Percentiles rank a stretch among this genome's conserved stretches.
Conservation (phyloP, 345 rosid species). For the Camelina sativa region DNA sequence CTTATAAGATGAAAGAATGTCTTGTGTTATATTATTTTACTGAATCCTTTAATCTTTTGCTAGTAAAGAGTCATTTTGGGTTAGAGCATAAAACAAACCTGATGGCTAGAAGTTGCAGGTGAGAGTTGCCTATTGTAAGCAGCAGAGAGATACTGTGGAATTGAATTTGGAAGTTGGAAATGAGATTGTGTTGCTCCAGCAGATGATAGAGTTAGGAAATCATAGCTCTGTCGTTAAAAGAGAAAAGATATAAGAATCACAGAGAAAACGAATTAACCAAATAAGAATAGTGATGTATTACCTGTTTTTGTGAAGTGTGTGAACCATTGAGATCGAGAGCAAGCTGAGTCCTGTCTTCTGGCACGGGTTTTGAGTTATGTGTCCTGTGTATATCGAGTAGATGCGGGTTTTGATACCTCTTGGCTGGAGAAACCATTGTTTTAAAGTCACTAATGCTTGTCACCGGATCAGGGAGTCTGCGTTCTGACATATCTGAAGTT, state of each 20-base stretch:
- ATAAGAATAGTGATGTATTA: constrained; percentile 34
- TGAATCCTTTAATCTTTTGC: neutral
- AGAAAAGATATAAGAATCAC: constrained; percentile 30
- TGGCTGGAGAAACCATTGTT: constrained; percentile 1
- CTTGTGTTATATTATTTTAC: too few species aligned
- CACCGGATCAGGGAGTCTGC: constrained; percentile 39
- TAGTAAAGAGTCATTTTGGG: neutral
- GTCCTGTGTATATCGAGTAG: constrained; percentile 33
- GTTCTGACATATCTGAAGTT: constrained; percentile 47
- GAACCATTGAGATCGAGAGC: constrained; percentile 33
- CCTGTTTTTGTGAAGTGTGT: constrained; percentile 52
- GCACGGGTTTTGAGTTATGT: constrained; percentile 27
- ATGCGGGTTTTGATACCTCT: constrained; percentile 28
- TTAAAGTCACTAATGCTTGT: constrained; percentile 22
- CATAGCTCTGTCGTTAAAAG: constrained; percentile 52
- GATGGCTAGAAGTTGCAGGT: constrained; percentile 53
- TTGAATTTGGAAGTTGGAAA: constrained; percentile 48
- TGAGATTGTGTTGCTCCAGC: constrained; percentile 48
- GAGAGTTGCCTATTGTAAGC: constrained; percentile 54
- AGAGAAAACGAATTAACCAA: constrained; percentile 9
- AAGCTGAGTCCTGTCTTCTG: constrained; percentile 29
- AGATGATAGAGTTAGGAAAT: constrained; percentile 65
- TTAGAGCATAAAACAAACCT: constrained; percentile 50
- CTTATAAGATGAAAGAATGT: constrained; percentile 44
- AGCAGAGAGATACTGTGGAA: constrained; percentile 48